phyloP scores from a whole-genome alignment of 148 eudicot species.

The Rhododendron simsii region DNA sequence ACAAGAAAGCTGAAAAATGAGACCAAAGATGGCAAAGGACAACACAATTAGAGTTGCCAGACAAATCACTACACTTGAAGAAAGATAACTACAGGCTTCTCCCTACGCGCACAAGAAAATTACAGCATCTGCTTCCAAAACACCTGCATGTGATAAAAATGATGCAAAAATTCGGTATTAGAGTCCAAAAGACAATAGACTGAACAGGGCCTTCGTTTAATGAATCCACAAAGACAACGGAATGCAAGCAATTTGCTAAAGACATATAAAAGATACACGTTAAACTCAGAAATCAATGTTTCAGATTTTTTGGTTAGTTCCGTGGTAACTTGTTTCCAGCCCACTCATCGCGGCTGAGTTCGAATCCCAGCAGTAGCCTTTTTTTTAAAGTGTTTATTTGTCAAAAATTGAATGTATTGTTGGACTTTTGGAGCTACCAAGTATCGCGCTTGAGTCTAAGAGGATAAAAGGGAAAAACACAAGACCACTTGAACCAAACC shows the following conservation, averaged over 20 bases:
- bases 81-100: background rate
- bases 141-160: constrained; percentile 11
- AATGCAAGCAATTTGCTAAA: background rate
- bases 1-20: background rate
- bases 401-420: no score
- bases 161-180: background rate
- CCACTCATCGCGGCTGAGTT: no score
- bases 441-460: no score
- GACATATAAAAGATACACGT: background rate
- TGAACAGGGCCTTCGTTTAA: background rate
- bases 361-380: no score
- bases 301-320: no score
- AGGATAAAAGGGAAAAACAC: no score
- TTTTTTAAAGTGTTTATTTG: no score
- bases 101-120: background rate
- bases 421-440: no score
- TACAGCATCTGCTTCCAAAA: background rate
- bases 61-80: background rate
- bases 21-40: background rate
- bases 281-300: background rate
- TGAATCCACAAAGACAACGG: background rate
- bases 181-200: background rate
- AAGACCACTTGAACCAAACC: no score
- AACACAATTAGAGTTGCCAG: background rate
- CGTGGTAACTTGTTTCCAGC: no score